Percentiles rank a stretch among this genome's conserved stretches.
Evolutionary conservation across 169 alveolate species (phyloP).

Genomic region (Perkinsus olseni): DNA sequence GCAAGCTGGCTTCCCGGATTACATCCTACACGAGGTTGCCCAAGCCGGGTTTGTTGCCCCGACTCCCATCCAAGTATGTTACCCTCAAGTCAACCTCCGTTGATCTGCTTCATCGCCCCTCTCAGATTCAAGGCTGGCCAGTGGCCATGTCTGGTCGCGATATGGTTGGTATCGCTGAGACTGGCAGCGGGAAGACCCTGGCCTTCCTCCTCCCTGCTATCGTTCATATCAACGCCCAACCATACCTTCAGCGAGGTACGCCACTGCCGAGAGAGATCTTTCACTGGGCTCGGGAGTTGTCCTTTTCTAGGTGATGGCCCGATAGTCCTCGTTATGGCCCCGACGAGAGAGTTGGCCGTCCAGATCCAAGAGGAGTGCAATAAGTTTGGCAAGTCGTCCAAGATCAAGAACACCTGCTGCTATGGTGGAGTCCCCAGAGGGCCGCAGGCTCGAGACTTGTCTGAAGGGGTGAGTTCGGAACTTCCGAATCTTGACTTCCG

Average conservation of each 20-base stretch:
- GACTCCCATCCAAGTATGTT: background rate
- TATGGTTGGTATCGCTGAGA: constrained; percentile 95
- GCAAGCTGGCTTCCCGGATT: constrained; percentile 76
- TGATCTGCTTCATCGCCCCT: no score
- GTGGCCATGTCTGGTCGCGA: constrained; percentile 87
- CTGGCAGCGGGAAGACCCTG: constrained; percentile 98
- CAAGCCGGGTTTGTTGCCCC: background rate
- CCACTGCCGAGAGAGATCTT: background rate
- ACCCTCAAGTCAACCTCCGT: no score
- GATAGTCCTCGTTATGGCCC: constrained; percentile 92
- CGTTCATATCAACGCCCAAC: constrained; percentile 85
- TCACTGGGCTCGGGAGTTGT: no score
- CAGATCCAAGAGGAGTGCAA: constrained; percentile 87
- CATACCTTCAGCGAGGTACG: constrained; percentile 24
- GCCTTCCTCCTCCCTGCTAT: constrained; percentile 92
- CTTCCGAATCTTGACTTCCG: no score
- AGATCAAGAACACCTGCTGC: constrained; percentile 67
- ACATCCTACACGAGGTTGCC: background rate
- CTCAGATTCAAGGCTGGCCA: constrained; percentile 76
- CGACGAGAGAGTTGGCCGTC: constrained; percentile 97
- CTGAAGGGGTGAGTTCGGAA: constrained; percentile 63
- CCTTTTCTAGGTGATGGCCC: constrained; percentile 99
- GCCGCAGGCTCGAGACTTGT: constrained; percentile 65
- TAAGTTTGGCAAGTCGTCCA: constrained; percentile 70
- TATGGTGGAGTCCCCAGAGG: constrained; percentile 92